phyloP scores from a whole-genome alignment of 768 basidiomycete species.

The Boletus pseudopeckii region DNA sequence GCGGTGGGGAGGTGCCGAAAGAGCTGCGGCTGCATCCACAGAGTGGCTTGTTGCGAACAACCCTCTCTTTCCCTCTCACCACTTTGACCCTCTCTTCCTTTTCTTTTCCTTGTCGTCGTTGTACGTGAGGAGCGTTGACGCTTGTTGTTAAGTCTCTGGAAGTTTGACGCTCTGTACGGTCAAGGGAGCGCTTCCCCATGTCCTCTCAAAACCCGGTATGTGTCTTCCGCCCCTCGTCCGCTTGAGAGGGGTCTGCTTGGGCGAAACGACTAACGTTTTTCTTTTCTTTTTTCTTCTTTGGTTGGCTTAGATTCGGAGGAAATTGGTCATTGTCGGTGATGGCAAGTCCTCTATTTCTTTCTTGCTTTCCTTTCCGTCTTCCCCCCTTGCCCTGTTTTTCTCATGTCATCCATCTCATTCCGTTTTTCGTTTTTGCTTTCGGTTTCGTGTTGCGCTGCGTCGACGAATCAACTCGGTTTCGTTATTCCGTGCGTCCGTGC shows the following conservation, averaged over 20 bases:
- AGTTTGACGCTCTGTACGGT: background rate
- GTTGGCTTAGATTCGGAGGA: slow-evolving; percentile 73
- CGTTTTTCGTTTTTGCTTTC: background rate
- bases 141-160: background rate
- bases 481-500: background rate
- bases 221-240: slow-evolving; percentile 7
- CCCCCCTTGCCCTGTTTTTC: background rate
- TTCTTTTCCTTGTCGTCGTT: slow-evolving; percentile 1
- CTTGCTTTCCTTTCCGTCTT: background rate
- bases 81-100: slow-evolving; percentile 1
- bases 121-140: slow-evolving; percentile 1
- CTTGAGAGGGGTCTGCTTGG: background rate
- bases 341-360: slow-evolving; percentile 47
- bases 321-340: slow-evolving; percentile 96
- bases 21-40: slow-evolving; percentile 24
- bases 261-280: background rate
- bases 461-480: background rate
- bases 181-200: slow-evolving; percentile 23
- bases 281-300: background rate
- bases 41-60: slow-evolving; percentile 22
- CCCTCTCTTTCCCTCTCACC: slow-evolving; percentile 18
- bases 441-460: background rate
- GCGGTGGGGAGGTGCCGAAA: slow-evolving; percentile 24
- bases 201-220: slow-evolving; percentile 60
- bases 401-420: background rate